Percentiles rank a stretch among this genome's conserved stretches.
Conservation (phyloP, 140 eudicot genomes). For the Flaveria floridana region DNA sequence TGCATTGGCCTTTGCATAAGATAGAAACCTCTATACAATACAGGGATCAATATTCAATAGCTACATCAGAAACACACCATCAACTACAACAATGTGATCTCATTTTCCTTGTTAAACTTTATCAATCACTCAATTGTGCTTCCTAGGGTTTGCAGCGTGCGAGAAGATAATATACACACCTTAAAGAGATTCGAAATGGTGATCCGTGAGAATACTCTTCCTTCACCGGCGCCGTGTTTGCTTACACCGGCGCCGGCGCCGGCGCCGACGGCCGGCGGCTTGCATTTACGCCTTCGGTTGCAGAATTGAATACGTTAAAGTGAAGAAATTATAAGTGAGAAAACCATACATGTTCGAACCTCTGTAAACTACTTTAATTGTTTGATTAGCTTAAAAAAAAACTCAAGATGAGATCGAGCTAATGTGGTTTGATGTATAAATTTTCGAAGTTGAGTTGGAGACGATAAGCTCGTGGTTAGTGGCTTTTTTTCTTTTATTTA, state of each 20-base stretch:
- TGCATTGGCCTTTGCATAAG: neutral
- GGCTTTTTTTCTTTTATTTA: no score
- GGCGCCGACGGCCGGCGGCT: no score
- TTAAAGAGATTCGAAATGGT: conserved; percentile 2
- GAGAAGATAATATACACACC: conserved; percentile 10
- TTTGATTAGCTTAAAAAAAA: no score
- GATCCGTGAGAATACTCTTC: neutral
- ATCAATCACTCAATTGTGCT: neutral
- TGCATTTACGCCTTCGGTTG: neutral
- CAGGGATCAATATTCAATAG: neutral
- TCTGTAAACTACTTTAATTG: no score
- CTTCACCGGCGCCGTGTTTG: neutral
- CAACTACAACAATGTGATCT: neutral
- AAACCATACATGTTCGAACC: no score
- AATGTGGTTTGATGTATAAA: no score
- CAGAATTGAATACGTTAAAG: neutral
- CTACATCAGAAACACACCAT: neutral
- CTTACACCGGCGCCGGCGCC: neutral
- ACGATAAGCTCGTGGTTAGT: no score
- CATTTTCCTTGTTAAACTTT: neutral
- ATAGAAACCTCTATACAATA: neutral
- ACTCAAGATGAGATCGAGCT: no score
- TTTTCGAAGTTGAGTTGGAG: no score
- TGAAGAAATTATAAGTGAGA: no score
- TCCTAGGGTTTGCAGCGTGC: conserved; percentile 7